Base-by-base conservation (phyloP, 2,329 filamentous ascomycete species). In the Fusarium sp. region DNA sequence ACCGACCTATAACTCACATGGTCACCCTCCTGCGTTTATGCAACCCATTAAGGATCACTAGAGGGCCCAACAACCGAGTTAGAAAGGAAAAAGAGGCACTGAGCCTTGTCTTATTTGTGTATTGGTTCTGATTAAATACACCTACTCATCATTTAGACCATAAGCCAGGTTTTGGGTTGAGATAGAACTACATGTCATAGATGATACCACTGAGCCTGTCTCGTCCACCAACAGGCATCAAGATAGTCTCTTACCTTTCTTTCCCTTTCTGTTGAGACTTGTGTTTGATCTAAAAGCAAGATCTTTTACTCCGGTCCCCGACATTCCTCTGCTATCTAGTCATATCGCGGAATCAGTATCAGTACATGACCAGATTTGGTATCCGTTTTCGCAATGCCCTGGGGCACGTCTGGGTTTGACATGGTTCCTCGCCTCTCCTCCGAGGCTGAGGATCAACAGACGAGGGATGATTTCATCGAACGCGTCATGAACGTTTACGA, bases 231-330 rank as follows among this genome's bases (percentile, higher is more conserved):
- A 12, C 27, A 18, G 15, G 21, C 15, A 48, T 48, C 3, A 12
- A 19, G 2, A 21, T 6, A 48, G 45, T n/a, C 7, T 9, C 19
- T 12, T 18, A 8, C 21, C 7, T 12, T 2, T 12, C 7, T 12
- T 2, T 12, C 15, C 7, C 10, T 27, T 27, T 0, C 25, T 10
- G 11, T 21, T 15, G 9, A 3, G 12, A 27, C 41, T 9, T 1
- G 4, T 42, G 10, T 25, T 44, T 15, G 25, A 21, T 46, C 12
- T 15, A 14, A 21, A 3, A 5, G 19, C 2, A 7, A 27, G 0
- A 10, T 21, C 9, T 3, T 21, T 27, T 21, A 15, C 25, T 21
- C 4, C 12, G 4, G 10, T 10, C 15, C 15, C 9, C 3, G 0
- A 10, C 18, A 8, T 27, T 7, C 4, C 12, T 0, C 12, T 7